Evolutionary conservation across 345 rosid genomes (phyloP).

Genomic region (Syzygium grande): DNA sequence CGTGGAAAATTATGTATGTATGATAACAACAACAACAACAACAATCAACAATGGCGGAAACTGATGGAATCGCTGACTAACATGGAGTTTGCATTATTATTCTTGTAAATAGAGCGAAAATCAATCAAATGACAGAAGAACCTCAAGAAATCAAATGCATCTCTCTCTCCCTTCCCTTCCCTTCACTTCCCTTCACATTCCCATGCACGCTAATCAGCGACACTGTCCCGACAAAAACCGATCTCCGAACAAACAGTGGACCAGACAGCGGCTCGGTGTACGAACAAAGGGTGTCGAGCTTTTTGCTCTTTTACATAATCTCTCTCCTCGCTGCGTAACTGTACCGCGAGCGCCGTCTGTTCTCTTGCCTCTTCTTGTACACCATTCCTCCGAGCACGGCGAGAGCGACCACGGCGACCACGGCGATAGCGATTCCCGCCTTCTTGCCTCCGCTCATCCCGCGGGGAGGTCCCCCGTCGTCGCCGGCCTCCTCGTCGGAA

Average conservation of each 20-base stretch:
- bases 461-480: background rate
- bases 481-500: constrained; percentile 6
- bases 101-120: background rate
- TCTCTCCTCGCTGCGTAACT: constrained; percentile 47
- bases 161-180: background rate
- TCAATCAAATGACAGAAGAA: background rate
- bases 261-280: background rate
- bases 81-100: background rate
- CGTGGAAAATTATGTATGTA: background rate
- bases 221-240: background rate
- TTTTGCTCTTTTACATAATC: constrained; percentile 25
- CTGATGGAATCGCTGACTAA: background rate
- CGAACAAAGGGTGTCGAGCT: background rate
- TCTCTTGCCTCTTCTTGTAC: constrained; percentile 64
- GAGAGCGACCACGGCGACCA: constrained; percentile 34
- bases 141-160: background rate
- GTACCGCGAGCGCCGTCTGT: constrained; percentile 43
- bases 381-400: constrained; percentile 42
- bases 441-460: constrained; percentile 51
- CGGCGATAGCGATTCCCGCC: constrained; percentile 50
- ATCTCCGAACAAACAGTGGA: background rate
- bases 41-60: background rate
- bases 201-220: background rate
- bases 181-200: background rate
- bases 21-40: fast-evolving